These are phyloP conservation scores for Cairneyella variabilis DNA, from an alignment of 495 filamentous ascomycete genomes.

Conservation along the genomic window DNA sequence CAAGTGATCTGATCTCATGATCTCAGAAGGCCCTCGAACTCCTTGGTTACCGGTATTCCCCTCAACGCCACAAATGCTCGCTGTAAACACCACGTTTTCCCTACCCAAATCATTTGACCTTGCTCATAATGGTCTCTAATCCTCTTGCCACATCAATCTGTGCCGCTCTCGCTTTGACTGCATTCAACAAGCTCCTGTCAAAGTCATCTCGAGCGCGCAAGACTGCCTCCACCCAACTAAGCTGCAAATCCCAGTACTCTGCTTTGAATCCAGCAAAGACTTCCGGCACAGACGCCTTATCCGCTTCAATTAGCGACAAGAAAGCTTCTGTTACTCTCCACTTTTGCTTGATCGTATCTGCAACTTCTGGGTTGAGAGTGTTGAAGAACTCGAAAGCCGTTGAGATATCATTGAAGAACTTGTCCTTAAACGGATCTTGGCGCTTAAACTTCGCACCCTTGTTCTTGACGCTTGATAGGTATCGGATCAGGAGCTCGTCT, in stretches of 20 bases:
- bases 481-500: constrained; percentile 81
- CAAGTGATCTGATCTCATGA: constrained; percentile 8
- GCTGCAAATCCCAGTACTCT: constrained; percentile 89
- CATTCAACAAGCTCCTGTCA: constrained; percentile 81
- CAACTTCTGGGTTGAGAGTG: constrained; percentile 44
- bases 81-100: constrained; percentile 22
- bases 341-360: constrained; percentile 70
- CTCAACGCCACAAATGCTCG: constrained; percentile 1
- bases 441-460: constrained; percentile 85
- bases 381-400: constrained; percentile 79
- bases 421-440: constrained; percentile 75
- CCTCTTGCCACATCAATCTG: constrained; percentile 77
- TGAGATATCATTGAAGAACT: constrained; percentile 84
- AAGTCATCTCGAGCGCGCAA: constrained; percentile 87
- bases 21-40: background rate
- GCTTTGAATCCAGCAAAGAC: constrained; percentile 81
- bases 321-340: constrained; percentile 88
- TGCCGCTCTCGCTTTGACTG: constrained; percentile 79
- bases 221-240: constrained; percentile 95
- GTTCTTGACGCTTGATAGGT: constrained; percentile 85
- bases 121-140: constrained; percentile 84
- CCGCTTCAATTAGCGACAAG: constrained; percentile 64
- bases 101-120: constrained; percentile 58
- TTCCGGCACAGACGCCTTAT: constrained; percentile 68
- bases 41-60: background rate